Evolutionary conservation across 1,284 basidiomycete species (phyloP), one percentile per base, ranked within the genome.

Genomic region (Rhodotorula mucilaginosa): DNA sequence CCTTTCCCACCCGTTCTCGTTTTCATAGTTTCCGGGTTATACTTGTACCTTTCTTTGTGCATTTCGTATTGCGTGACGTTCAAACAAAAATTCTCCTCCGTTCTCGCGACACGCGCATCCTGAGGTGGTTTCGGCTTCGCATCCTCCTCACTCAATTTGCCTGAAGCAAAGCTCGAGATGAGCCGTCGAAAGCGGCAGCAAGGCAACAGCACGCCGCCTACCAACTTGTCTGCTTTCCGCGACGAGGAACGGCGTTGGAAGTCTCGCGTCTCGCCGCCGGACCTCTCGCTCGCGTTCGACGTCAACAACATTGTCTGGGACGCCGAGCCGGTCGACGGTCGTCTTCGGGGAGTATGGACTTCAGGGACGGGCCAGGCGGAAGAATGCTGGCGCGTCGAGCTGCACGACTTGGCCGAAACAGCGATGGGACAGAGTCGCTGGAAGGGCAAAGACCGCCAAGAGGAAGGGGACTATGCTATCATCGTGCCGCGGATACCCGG

Each of bases 191-290:
- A 62, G 56, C n/a, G 47, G 3, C 13, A 23, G 15, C 16, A n/a
- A 23, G 31, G 31, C 1, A 15, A 19, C n/a, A 56, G 54, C 54
- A 59, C 67, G 2, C 34, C 61, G 5, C 67, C 64, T 12, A 51
- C 65, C 10, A 65, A 61, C 54, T 59, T 56, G 29, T 70, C 69
- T 23, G 65, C 76, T 10, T 78, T 78, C 57, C 73, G 77, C n/a
- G 51, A 64, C 15, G 76, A 70, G 29, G 77, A 78, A 48, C 70
- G 73, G 18, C 68, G 58, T 23, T 78, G 71, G 72, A 78, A 78
- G 68, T 57, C 68, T 31, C 62, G 72, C 13, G 31, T 39, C 23
- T 1, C 26, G 3, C 46, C 68, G 19, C 65, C 64, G 51, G 65
- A 68, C 26, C 72, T 72, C 65, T 39, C 57, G 19, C 61, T 63